Percentiles rank a stretch among this genome's conserved stretches.
These are phyloP conservation scores for Fusarium ambrosium DNA, from an alignment of 2,329 filamentous ascomycete species.

Conservation along the genomic window DNA sequence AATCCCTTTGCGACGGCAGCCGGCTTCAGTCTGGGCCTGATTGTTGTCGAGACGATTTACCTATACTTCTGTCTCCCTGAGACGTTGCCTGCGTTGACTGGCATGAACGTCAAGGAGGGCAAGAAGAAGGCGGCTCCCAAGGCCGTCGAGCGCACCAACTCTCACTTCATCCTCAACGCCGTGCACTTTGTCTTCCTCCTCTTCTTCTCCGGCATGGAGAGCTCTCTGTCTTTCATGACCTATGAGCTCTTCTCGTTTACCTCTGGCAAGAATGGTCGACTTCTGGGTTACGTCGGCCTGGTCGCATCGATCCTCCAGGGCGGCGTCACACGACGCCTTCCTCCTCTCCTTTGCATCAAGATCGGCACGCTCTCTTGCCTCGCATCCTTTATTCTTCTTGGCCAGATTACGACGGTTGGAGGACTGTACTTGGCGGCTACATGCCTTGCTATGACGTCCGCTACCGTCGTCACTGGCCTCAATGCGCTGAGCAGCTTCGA, in stretches of 20 bases:
- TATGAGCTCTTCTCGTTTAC: slow-evolving; percentile 91
- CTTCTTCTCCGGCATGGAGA: slow-evolving; percentile 98
- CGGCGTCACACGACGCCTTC: slow-evolving; percentile 86
- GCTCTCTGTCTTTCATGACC: slow-evolving; percentile 96
- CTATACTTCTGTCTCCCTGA: slow-evolving; percentile 89
- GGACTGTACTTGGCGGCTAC: slow-evolving; percentile 87
- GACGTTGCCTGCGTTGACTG: slow-evolving; percentile 76
- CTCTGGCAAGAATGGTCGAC: slow-evolving; percentile 82
- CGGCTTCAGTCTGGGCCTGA: slow-evolving; percentile 85
- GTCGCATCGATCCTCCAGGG: slow-evolving; percentile 94
- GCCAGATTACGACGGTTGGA: slow-evolving; percentile 74
- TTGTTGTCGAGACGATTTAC: slow-evolving; percentile 89
- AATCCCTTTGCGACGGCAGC: slow-evolving; percentile 97
- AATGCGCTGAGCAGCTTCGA: slow-evolving; percentile 95
- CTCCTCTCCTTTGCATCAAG: slow-evolving; percentile 84
- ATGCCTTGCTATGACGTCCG: slow-evolving; percentile 88
- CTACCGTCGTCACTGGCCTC: slow-evolving; percentile 93
- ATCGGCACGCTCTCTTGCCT: slow-evolving; percentile 84
- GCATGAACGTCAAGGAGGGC: slow-evolving; percentile 43
- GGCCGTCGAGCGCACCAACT: slow-evolving; percentile 76
- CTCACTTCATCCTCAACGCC: slow-evolving; percentile 83
- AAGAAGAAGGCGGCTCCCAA: slow-evolving; percentile 39
- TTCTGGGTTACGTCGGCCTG: slow-evolving; percentile 92
- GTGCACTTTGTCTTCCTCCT: slow-evolving; percentile 93
- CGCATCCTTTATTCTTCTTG: slow-evolving; percentile 83